Conservation (phyloP, 1,284 basidiomycete genomes). For the Vanrija pseudolonga region DNA sequence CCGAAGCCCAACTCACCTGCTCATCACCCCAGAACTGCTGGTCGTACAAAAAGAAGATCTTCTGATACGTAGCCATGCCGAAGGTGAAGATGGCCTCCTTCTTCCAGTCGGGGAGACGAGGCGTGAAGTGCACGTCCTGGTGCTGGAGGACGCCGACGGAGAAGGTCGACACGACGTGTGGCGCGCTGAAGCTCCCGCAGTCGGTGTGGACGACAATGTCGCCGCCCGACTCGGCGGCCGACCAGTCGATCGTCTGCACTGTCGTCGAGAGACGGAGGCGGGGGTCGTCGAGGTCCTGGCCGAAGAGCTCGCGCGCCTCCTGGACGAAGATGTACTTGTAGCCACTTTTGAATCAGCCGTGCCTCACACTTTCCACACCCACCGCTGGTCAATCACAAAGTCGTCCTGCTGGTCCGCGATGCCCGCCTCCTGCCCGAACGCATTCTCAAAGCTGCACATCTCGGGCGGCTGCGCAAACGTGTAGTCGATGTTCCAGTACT, state of each 20-base stretch:
- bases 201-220: slow-evolving; percentile 53
- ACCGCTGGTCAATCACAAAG: slow-evolving; percentile 24
- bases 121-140: slow-evolving; percentile 58
- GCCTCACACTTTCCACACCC: neutral
- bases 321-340: slow-evolving; percentile 64
- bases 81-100: slow-evolving; percentile 63
- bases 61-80: slow-evolving; percentile 65
- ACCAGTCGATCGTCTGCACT: slow-evolving; percentile 56
- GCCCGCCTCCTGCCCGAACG: slow-evolving; percentile 23
- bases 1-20: slow-evolving; percentile 52
- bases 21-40: slow-evolving; percentile 67
- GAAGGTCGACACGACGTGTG: slow-evolving; percentile 62
- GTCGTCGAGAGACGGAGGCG: slow-evolving; percentile 57
- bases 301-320: slow-evolving; percentile 59
- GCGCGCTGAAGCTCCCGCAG: slow-evolving; percentile 53
- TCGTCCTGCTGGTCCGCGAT: slow-evolving; percentile 15
- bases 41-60: slow-evolving; percentile 65
- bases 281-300: slow-evolving; percentile 54
- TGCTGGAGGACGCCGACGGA: slow-evolving; percentile 59
- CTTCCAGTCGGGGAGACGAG: slow-evolving; percentile 62
- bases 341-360: slow-evolving; percentile 31
- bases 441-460: slow-evolving; percentile 18
- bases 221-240: slow-evolving; percentile 19
- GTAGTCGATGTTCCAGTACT: slow-evolving; percentile 27
- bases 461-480: slow-evolving; percentile 21